Conservation (phyloP, 106 monocot species). For the Alisma plantagoaquatica region DNA sequence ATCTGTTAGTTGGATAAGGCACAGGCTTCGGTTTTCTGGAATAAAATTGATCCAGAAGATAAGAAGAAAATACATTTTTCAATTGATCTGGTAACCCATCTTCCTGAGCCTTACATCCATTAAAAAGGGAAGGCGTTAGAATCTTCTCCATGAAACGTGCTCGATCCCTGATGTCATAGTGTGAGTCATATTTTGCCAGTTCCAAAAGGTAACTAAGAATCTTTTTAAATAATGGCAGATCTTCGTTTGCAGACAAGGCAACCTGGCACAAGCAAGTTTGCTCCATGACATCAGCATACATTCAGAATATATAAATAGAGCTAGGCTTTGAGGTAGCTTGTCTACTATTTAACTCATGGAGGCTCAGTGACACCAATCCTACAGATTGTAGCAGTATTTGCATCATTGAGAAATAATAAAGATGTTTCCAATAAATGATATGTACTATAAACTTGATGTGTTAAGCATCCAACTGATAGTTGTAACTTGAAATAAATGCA, state of each 20-base stretch:
- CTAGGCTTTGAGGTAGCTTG: no score
- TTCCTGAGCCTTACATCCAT: slow-evolving; percentile 9
- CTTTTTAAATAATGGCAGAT: slow-evolving; percentile 24
- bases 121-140: slow-evolving; percentile 5
- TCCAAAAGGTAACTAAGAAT: slow-evolving; percentile 61
- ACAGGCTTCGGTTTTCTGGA: slow-evolving; percentile 17
- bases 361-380: no score
- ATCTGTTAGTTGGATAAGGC: slow-evolving; percentile 9
- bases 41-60: slow-evolving; percentile 35
- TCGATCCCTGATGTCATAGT: slow-evolving; percentile 87
- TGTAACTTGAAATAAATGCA: no score
- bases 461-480: no score
- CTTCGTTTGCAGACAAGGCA: slow-evolving; percentile 33
- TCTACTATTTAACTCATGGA: no score
- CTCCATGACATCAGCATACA: no score
- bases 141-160: slow-evolving; percentile 58
- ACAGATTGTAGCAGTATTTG: no score
- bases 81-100: background rate
- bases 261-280: slow-evolving; percentile 40
- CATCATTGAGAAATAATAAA: no score
- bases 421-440: no score
- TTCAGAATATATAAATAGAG: no score
- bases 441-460: no score
- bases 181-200: slow-evolving; percentile 57
- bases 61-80: slow-evolving; percentile 9